These are phyloP conservation scores for Polygonum maritimum DNA, from an alignment of 148 eudicot species.

Conservation along the genomic window DNA sequence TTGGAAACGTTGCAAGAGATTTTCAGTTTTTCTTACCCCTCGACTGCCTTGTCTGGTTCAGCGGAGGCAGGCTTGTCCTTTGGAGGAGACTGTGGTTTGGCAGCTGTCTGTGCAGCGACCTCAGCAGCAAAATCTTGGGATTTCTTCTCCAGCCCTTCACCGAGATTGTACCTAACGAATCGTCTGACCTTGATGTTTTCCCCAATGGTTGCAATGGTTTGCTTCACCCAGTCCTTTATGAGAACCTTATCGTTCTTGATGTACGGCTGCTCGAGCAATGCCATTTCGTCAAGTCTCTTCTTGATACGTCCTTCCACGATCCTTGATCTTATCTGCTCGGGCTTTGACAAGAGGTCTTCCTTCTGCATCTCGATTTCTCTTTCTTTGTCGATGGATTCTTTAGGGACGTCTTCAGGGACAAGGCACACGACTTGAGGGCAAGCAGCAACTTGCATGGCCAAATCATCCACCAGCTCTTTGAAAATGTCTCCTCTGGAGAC, in stretches of 20 bases:
- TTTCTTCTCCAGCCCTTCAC: conserved; percentile 90
- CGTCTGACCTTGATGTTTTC: conserved; percentile 89
- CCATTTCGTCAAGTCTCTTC: conserved; percentile 86
- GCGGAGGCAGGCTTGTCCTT: conserved; percentile 42
- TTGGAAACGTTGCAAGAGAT: not conserved
- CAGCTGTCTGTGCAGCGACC: conserved; percentile 96
- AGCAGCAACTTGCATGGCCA: conserved; percentile 99
- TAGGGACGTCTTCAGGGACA: conserved; percentile 67
- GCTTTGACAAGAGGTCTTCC: conserved; percentile 84
- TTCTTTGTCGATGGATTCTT: conserved; percentile 64
- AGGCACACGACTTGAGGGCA: conserved; percentile 90
- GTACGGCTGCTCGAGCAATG: conserved; percentile 89
- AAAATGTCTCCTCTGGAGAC: conserved; percentile 93
- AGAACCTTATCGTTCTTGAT: conserved; percentile 86
- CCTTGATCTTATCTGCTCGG: conserved; percentile 77
- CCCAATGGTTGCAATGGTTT: conserved; percentile 83
- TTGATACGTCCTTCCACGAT: conserved; percentile 87
- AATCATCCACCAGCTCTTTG: conserved; percentile 75
- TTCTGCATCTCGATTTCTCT: conserved; percentile 86
- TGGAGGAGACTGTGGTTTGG: conserved; percentile 31
- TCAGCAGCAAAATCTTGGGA: conserved; percentile 94
- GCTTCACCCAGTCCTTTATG: conserved; percentile 85
- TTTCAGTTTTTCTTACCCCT: conserved; percentile 37
- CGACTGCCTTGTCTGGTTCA: conserved; percentile 28
- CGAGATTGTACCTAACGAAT: conserved; percentile 71